Evolutionary conservation across 164 flowering plant genomes (phyloP).

Genomic region (Malania oleifera): DNA sequence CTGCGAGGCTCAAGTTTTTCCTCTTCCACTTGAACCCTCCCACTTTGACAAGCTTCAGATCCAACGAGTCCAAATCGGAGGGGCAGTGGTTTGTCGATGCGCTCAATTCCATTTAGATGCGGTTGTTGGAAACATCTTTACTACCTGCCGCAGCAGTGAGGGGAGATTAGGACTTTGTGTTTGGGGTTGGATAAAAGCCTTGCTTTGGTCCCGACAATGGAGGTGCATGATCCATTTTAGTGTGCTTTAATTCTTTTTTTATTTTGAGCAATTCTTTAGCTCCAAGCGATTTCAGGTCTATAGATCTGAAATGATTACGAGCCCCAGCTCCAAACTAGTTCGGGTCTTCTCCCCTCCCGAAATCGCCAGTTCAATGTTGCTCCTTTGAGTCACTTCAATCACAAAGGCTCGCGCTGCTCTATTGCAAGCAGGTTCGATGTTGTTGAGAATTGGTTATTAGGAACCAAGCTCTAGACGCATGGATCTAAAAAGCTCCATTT

Average conservation of each 20-base stretch:
- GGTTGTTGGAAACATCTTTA: constrained; percentile 24
- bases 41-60: constrained; percentile 17
- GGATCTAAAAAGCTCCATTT: constrained; percentile 43
- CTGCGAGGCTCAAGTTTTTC: constrained; percentile 62
- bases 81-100: constrained; percentile 77
- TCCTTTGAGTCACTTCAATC: constrained; percentile 16
- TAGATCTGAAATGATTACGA: too few relatives aligned
- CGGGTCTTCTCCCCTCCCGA: constrained; percentile 14
- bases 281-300: constrained; percentile 16
- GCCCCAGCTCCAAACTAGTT: constrained; percentile 23
- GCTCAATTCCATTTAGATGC: constrained; percentile 49
- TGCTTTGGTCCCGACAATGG: constrained; percentile 15
- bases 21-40: constrained; percentile 29
- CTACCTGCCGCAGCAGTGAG: constrained; percentile 19
- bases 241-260: too few relatives aligned
- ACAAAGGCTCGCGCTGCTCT: constrained; percentile 19
- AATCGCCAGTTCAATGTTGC: constrained; percentile 23
- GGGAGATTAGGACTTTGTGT: constrained; percentile 47
- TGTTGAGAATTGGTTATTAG: constrained; percentile 41
- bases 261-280: too few relatives aligned
- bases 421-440: constrained; percentile 14
- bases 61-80: constrained; percentile 37
- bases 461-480: constrained; percentile 32
- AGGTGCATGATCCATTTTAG: constrained; percentile 20
- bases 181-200: constrained; percentile 62